phyloP scores from a whole-genome alignment of 148 eudicot species.

The Cornus florida region DNA sequence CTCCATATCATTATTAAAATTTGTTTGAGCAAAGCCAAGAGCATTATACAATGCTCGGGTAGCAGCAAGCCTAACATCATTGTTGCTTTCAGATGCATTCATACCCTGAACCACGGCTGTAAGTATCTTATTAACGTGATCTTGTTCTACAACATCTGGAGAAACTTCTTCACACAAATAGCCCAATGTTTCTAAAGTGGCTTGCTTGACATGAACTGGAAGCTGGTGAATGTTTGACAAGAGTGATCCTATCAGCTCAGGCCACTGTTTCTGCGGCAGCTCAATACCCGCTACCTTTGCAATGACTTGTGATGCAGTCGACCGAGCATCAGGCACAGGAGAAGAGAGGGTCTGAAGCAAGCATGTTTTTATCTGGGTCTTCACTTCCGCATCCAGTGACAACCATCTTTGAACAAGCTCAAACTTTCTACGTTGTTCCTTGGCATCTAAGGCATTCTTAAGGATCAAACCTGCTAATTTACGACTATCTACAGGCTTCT shows the following conservation, averaged over 20 bases:
- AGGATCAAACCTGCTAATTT: slow-evolving; percentile 84
- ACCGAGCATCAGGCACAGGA: slow-evolving; percentile 74
- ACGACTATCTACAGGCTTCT: slow-evolving; percentile 86
- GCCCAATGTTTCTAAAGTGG: slow-evolving; percentile 88
- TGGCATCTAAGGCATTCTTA: slow-evolving; percentile 94
- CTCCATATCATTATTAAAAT: slow-evolving; percentile 88
- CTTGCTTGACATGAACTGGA: slow-evolving; percentile 90
- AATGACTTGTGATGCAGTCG: slow-evolving; percentile 94
- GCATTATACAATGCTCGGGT: slow-evolving; percentile 88
- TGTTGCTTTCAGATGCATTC: slow-evolving; percentile 42
- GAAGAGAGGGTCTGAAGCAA: slow-evolving; percentile 85
- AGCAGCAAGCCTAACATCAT: slow-evolving; percentile 92
- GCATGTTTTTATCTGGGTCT: slow-evolving; percentile 77
- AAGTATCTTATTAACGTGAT: slow-evolving; percentile 94
- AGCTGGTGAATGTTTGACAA: slow-evolving; percentile 78
- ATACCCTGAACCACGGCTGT: slow-evolving; percentile 97
- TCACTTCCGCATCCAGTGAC: slow-evolving; percentile 65
- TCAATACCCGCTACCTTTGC: slow-evolving; percentile 98
- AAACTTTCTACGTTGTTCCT: slow-evolving; percentile 85
- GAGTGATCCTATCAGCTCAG: slow-evolving; percentile 73
- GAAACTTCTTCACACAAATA: slow-evolving; percentile 95
- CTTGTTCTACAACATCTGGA: slow-evolving; percentile 87
- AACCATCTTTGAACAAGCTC: slow-evolving; percentile 94
- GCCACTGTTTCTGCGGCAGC: slow-evolving; percentile 95
- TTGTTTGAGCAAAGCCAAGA: slow-evolving; percentile 91